Evolutionary conservation across 768 basidiomycete genomes (phyloP).

Genomic region (Trametes maxima): DNA sequence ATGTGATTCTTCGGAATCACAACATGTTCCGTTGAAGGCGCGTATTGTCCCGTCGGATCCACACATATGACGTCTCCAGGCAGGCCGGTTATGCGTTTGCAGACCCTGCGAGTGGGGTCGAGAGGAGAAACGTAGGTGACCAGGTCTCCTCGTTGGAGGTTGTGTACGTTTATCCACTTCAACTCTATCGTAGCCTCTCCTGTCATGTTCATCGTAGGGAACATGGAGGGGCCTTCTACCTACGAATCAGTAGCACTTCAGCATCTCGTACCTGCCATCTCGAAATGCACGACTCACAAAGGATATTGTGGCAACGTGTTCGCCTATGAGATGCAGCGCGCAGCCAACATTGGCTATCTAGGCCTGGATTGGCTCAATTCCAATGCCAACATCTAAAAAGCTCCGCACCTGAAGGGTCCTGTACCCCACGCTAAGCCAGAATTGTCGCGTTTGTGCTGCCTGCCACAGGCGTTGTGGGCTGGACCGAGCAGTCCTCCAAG

Average conservation of each 20-base stretch:
- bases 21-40: constrained; percentile 72
- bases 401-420: constrained; percentile 3
- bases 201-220: constrained; percentile 63
- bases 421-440: not conserved
- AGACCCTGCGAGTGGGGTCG: constrained; percentile 66
- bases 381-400: too few species aligned
- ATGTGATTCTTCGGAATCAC: constrained; percentile 82
- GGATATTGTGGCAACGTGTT: constrained; percentile 60
- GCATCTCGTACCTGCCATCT: not conserved
- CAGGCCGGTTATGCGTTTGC: constrained; percentile 89
- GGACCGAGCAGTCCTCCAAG: not conserved
- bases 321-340: constrained; percentile 61
- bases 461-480: not conserved
- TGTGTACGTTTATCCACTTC: constrained; percentile 52
- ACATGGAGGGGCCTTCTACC: constrained; percentile 80
- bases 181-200: constrained; percentile 71
- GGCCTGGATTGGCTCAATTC: constrained; percentile 2
- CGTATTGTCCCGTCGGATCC: constrained; percentile 74
- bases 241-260: constrained; percentile 27
- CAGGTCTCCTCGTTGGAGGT: constrained; percentile 73
- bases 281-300: constrained; percentile 40
- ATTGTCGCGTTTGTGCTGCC: not conserved
- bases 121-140: constrained; percentile 72
- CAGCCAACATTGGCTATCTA: constrained; percentile 59
- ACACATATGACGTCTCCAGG: constrained; percentile 89